Conservation (phyloP, 306 rosid species). For the Corylus avellana region DNA sequence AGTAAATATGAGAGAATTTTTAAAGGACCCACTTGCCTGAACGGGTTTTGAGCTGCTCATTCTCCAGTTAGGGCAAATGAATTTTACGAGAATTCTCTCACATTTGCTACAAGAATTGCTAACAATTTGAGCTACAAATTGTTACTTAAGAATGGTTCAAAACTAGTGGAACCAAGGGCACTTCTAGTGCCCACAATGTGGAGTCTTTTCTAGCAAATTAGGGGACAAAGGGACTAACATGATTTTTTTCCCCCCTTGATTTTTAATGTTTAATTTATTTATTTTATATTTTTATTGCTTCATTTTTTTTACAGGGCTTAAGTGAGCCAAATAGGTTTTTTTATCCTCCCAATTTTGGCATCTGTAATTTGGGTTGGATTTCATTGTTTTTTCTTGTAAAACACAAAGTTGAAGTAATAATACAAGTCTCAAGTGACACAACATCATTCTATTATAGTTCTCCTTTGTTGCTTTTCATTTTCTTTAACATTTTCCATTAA, state of each 20-base stretch:
- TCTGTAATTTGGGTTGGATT: slow-evolving; percentile 17
- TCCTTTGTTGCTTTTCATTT: neutral
- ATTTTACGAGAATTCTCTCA: no score
- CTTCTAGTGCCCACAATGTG: slow-evolving; percentile 2
- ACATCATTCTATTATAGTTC: neutral
- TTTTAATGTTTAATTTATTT: neutral
- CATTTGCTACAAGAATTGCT: no score
- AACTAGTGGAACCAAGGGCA: neutral
- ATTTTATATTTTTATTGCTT: slow-evolving; percentile 18
- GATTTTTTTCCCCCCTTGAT: neutral
- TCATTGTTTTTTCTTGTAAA: slow-evolving; percentile 22
- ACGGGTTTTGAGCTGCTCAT: no score
- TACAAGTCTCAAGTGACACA: neutral
- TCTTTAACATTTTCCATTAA: neutral
- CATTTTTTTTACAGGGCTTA: slow-evolving; percentile 4
- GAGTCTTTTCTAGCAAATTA: slow-evolving; percentile 1
- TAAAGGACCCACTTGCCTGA: no score
- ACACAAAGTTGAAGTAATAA: neutral
- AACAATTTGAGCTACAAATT: no score
- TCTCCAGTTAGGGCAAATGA: no score
- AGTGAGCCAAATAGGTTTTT: neutral
- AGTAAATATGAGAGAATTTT: no score
- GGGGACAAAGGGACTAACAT: slow-evolving; percentile 20
- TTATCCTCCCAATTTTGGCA: slow-evolving; percentile 12
- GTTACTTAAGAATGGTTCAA: no score